Percentiles rank a stretch among this genome's conserved stretches.
Conservation (phyloP, 169 alveolate genomes). For the Hepatocystis sp. region DNA sequence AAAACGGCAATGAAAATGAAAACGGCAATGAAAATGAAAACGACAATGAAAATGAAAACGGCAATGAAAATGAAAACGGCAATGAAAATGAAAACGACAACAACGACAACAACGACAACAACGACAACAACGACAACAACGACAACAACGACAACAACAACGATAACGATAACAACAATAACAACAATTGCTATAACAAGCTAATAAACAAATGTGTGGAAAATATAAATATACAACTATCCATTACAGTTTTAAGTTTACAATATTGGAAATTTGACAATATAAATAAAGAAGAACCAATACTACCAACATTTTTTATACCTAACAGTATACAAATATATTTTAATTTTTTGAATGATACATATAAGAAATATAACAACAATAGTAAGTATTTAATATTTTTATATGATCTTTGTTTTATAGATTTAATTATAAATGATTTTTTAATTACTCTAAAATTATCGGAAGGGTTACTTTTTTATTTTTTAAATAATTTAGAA, state of each 20-base stretch:
- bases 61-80: no score
- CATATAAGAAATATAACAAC: conserved; percentile 39
- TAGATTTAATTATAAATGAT: conserved; percentile 35
- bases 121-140: no score
- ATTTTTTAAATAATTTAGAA: conserved; percentile 27
- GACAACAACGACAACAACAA: no score
- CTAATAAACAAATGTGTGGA: conserved; percentile 1
- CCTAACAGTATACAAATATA: conserved; percentile 21
- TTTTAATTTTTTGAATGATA: conserved; percentile 34
- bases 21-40: no score
- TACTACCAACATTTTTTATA: conserved; percentile 11
- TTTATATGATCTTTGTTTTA: conserved; percentile 28
- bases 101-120: no score
- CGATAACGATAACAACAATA: no score
- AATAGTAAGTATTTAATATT: conserved; percentile 44
- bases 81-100: no score
- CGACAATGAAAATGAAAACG: no score
- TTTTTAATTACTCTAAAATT: conserved; percentile 21
- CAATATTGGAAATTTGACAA: conserved; percentile 58
- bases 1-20: no score
- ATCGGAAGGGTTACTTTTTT: conserved; percentile 33
- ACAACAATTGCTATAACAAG: no score
- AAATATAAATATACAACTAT: conserved; percentile 10
- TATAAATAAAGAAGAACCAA: conserved; percentile 40
- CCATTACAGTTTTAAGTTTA: conserved; percentile 39